phyloP scores from a whole-genome alignment of 1,284 basidiomycete genomes.

The Sanguinoderma infundibulare region DNA sequence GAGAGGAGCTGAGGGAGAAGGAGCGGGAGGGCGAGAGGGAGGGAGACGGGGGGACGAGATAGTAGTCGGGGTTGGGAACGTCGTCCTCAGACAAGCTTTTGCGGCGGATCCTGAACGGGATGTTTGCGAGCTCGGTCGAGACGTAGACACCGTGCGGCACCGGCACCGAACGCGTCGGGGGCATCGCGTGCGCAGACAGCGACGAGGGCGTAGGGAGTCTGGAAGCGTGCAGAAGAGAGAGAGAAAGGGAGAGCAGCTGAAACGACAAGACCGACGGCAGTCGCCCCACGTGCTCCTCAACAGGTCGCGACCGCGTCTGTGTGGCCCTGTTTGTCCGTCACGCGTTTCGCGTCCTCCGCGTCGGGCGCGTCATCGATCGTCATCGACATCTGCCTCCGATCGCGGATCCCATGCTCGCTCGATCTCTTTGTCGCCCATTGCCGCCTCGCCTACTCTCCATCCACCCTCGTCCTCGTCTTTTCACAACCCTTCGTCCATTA shows the following conservation, averaged over 20 bases:
- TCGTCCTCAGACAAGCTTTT: conserved; percentile 29
- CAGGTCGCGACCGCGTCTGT: conserved; percentile 30
- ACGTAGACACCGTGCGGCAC: neutral
- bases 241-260: neutral
- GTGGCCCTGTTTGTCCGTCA: conserved; percentile 26
- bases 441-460: too few species aligned
- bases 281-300: conserved; percentile 15
- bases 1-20: conserved; percentile 22
- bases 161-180: conserved; percentile 13
- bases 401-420: neutral
- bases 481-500: conserved; percentile 11
- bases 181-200: conserved; percentile 12
- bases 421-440: neutral
- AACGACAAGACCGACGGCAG: neutral
- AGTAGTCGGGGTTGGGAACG: conserved; percentile 12
- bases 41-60: conserved; percentile 18
- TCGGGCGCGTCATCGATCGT: conserved; percentile 18
- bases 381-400: neutral
- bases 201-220: too few species aligned
- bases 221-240: conserved; percentile 1
- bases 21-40: conserved; percentile 24
- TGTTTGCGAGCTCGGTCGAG: conserved; percentile 13
- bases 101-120: conserved; percentile 29
- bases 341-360: conserved; percentile 24
- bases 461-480: neutral